phyloP scores from a whole-genome alignment of 345 rosid genomes.

The Lepidium africanum region DNA sequence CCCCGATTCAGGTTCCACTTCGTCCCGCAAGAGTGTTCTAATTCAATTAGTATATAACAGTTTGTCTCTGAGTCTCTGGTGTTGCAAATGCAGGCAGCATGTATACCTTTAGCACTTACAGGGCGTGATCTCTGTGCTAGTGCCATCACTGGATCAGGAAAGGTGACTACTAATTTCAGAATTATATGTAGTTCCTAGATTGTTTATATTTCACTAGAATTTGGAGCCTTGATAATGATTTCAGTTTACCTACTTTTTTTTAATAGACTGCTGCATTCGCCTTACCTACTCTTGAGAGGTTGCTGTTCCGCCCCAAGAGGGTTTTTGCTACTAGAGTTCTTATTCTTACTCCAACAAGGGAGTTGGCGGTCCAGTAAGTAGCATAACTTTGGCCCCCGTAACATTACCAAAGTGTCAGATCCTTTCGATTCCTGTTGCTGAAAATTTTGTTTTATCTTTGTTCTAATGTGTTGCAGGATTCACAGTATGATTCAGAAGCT shows the following conservation, averaged over 20 bases:
- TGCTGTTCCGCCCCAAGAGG: constrained; percentile 80
- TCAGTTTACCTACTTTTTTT: not conserved
- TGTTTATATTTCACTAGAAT: not conserved
- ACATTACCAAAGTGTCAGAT: not conserved
- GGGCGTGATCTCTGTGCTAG: constrained; percentile 99
- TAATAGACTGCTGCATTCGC: constrained; percentile 91
- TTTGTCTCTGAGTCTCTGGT: not conserved
- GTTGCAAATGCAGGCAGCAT: constrained; percentile 60
- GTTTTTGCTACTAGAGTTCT: constrained; percentile 78
- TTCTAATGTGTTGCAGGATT: constrained; percentile 47
- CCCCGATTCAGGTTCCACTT: constrained; percentile 80
- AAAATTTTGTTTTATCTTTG: not conserved
- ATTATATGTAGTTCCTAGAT: not conserved
- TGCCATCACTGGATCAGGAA: constrained; percentile 97
- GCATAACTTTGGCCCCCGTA: not conserved
- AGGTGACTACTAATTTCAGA: constrained; percentile 37
- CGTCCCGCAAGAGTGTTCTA: not conserved
- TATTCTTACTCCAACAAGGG: constrained; percentile 91
- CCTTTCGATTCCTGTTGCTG: not conserved
- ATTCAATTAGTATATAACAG: not conserved
- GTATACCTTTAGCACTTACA: constrained; percentile 74
- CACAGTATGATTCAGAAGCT: constrained; percentile 90
- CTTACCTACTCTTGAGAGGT: constrained; percentile 85
- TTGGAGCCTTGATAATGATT: not conserved
- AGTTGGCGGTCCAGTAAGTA: constrained; percentile 91